These are phyloP conservation scores for Gentiana dahurica DNA, from an alignment of 257 asterid genomes.

Conservation along the genomic window DNA sequence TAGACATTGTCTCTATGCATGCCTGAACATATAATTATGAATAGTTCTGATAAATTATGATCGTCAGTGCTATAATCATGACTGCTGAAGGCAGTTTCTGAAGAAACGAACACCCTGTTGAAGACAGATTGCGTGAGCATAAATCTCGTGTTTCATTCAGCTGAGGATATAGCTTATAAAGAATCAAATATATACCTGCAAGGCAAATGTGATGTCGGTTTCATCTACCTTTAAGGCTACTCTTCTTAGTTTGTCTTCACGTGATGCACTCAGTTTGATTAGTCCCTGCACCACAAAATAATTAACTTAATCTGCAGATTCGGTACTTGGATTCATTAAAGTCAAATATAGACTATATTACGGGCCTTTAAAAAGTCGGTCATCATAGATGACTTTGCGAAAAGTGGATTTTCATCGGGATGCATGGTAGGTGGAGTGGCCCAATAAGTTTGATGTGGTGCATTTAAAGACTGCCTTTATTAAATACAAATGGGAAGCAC, in stretches of 20 bases:
- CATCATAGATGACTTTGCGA: too few relatives aligned
- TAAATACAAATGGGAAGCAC: too few relatives aligned
- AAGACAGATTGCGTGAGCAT: constrained; percentile 8
- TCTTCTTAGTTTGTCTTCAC: constrained; percentile 68
- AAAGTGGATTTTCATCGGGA: too few relatives aligned
- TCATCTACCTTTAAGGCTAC: constrained; percentile 65
- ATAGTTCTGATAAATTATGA: neutral
- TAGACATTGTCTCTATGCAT: neutral
- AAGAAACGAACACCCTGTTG: constrained; percentile 86
- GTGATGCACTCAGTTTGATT: constrained; percentile 69
- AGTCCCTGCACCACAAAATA: constrained; percentile 56
- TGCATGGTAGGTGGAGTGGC: too few relatives aligned
- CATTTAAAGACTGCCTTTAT: too few relatives aligned
- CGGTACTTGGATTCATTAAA: too few relatives aligned
- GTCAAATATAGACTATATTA: too few relatives aligned
- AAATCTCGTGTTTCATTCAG: neutral
- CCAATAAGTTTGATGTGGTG: too few relatives aligned
- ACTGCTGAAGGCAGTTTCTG: constrained; percentile 67
- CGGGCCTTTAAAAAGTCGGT: too few relatives aligned
- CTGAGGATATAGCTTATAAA: neutral
- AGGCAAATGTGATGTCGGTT: constrained; percentile 71
- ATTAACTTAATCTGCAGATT: too few relatives aligned
- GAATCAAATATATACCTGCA: constrained; percentile 41
- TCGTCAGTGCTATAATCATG: neutral
- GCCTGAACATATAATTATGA: neutral